A percentile compares a stretch with the other conserved stretches of the same genome.
phyloP scores from a whole-genome alignment of 1,139 yeast genomes.

The Keqinozyma sinolaborantium region DNA sequence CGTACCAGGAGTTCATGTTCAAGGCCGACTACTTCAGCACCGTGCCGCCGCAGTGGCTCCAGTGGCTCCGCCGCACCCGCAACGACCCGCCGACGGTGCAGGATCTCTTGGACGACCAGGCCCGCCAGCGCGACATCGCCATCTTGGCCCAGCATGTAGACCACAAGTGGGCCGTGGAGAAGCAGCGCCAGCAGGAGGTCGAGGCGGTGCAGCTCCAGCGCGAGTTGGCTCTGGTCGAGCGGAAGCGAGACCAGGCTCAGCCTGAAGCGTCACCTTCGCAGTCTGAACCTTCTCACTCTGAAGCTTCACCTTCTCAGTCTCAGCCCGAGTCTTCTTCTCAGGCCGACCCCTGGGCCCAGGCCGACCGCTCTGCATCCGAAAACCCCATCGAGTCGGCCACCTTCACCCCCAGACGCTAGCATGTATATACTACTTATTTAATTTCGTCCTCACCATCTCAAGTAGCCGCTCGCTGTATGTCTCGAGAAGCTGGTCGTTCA shows the following conservation, averaged over 20 bases:
- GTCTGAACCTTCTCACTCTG: conserved; percentile 1
- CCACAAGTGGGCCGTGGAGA: conserved; percentile 50
- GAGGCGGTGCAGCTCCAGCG: conserved; percentile 26
- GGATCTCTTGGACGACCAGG: conserved; percentile 58
- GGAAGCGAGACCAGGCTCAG: conserved; percentile 12
- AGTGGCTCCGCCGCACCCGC: conserved; percentile 73
- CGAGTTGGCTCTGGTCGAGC: conserved; percentile 31
- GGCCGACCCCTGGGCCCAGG: conserved; percentile 35
- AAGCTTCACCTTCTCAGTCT: neutral
- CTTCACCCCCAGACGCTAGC: conserved; percentile 26
- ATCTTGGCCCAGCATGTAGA: conserved; percentile 59
- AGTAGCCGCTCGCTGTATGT: conserved; percentile 31
- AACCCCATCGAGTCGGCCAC: conserved; percentile 34
- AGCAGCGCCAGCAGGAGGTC: conserved; percentile 30
- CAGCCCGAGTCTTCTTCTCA: neutral
- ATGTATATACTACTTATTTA: conserved; percentile 2
- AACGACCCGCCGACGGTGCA: conserved; percentile 55
- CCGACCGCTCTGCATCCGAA: no score
- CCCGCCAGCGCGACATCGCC: conserved; percentile 54
- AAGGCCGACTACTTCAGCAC: conserved; percentile 48
- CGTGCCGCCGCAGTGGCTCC: conserved; percentile 74
- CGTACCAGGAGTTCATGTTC: conserved; percentile 35
- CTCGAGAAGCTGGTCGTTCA: conserved; percentile 17
- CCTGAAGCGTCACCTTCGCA: conserved; percentile 4
- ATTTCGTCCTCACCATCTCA: conserved; percentile 6